A percentile compares a stretch with the other conserved stretches of the same genome.
phyloP scores from a whole-genome alignment of 1,284 basidiomycete species.

The Sporisorium exsertum region DNA sequence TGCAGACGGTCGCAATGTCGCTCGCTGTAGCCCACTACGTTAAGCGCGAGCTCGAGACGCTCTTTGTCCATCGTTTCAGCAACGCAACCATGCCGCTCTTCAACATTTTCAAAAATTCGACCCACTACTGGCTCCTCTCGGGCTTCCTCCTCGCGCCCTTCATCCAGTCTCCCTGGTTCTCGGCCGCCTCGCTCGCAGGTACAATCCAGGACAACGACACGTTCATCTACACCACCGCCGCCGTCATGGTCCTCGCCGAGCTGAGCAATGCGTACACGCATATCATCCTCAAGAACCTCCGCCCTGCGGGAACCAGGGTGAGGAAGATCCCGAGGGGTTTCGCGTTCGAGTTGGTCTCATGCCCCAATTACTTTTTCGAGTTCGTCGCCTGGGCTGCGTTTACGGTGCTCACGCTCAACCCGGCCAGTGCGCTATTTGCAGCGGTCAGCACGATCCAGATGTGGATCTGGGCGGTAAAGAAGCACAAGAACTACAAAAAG shows the following conservation, averaged over 20 bases:
- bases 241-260: conserved; percentile 82
- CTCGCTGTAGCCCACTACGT: conserved; percentile 87
- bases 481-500: conserved; percentile 89
- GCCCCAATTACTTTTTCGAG: conserved; percentile 97
- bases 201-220: conserved; percentile 77
- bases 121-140: conserved; percentile 76
- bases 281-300: conserved; percentile 82
- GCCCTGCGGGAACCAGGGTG: conserved; percentile 82
- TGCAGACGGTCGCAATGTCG: conserved; percentile 85
- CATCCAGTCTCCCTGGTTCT: conserved; percentile 71
- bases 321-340: conserved; percentile 83
- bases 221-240: conserved; percentile 79
- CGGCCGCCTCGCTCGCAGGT: conserved; percentile 78
- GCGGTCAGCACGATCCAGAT: conserved; percentile 80
- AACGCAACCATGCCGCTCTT: conserved; percentile 90
- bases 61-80: conserved; percentile 87
- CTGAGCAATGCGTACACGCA: conserved; percentile 89
- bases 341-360: conserved; percentile 85
- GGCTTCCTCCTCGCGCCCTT: conserved; percentile 71
- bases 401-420: conserved; percentile 77
- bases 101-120: conserved; percentile 85
- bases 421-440: conserved; percentile 80
- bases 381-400: conserved; percentile 80
- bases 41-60: conserved; percentile 92
- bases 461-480: conserved; percentile 90